These are phyloP conservation scores for Colletotrichum siamense DNA, from an alignment of 2,329 filamentous ascomycete species.

Conservation along the genomic window DNA sequence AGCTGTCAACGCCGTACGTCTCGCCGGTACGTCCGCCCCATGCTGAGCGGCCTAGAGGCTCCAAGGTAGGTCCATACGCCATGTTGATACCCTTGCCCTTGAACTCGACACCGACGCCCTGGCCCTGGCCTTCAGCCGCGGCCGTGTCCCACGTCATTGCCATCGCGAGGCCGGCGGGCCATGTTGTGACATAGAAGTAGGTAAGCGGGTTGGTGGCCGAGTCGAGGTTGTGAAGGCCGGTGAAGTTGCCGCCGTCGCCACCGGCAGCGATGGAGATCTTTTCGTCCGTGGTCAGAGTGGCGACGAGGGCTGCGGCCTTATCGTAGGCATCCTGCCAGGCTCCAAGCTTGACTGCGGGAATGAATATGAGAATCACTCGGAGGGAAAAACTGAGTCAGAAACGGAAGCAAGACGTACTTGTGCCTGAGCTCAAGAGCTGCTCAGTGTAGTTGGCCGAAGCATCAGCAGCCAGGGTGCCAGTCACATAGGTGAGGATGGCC, in stretches of 20 bases:
- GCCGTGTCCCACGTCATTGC: slow-evolving; percentile 76
- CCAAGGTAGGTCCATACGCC: slow-evolving; percentile 28
- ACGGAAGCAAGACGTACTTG: not conserved
- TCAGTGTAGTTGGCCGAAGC: slow-evolving; percentile 25
- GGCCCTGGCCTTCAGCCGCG: slow-evolving; percentile 69
- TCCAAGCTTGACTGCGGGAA: slow-evolving; percentile 24
- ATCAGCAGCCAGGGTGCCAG: slow-evolving; percentile 10
- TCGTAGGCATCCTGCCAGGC: slow-evolving; percentile 64
- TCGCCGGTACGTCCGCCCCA: slow-evolving; percentile 28
- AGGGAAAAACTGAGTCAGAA: not conserved
- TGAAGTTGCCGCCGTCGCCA: slow-evolving; percentile 35
- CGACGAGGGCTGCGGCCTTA: slow-evolving; percentile 62
- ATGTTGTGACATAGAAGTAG: slow-evolving; percentile 32
- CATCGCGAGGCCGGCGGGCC: slow-evolving; percentile 70
- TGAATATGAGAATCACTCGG: not conserved
- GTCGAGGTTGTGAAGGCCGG: slow-evolving; percentile 20
- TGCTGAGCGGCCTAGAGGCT: slow-evolving; percentile 29
- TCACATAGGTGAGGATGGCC: slow-evolving; percentile 18
- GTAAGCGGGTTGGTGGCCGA: slow-evolving; percentile 24
- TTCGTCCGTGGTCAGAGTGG: slow-evolving; percentile 69
- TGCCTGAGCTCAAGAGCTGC: slow-evolving; percentile 23
- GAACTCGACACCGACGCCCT: slow-evolving; percentile 44
- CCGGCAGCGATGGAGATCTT: slow-evolving; percentile 54
- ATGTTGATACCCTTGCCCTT: slow-evolving; percentile 30
- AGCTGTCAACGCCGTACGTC: slow-evolving; percentile 28